These are phyloP conservation scores for Heliamphora pulchella DNA, from an alignment of 179 eudicot genomes.

Conservation along the genomic window DNA sequence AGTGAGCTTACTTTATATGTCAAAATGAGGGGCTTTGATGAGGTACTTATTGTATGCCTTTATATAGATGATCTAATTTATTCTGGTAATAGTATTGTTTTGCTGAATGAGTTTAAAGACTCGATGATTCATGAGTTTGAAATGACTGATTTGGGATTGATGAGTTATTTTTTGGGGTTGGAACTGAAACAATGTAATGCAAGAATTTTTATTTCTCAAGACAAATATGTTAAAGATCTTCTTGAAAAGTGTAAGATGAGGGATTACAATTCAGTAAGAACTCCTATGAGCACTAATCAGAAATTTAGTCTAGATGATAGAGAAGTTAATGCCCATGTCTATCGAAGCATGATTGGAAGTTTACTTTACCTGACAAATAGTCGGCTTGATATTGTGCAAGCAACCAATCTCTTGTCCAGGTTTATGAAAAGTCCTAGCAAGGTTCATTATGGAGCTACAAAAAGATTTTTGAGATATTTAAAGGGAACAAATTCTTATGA, in stretches of 20 bases:
- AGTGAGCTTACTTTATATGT: neutral
- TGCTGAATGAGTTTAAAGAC: neutral
- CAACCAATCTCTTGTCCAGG: neutral
- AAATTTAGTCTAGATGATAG: neutral
- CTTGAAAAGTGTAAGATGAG: neutral
- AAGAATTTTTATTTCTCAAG: neutral
- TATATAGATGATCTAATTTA: neutral
- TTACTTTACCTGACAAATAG: neutral
- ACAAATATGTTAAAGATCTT: neutral
- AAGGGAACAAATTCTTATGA: neutral
- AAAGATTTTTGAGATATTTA: neutral
- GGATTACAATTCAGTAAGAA: neutral
- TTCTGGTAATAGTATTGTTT: neutral
- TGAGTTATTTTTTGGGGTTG: neutral
- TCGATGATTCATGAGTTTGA: slow-evolving; percentile 9
- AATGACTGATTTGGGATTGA: neutral
- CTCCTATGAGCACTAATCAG: neutral
- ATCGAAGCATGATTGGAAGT: neutral
- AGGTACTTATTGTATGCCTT: neutral
- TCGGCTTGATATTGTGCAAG: neutral
- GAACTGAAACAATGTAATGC: neutral
- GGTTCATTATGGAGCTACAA: neutral
- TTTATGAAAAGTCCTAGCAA: neutral
- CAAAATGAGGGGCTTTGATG: neutral
- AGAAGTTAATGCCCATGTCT: neutral